Conservation (phyloP, 2,329 filamentous ascomycete genomes). For the Ascochyta lentis region DNA sequence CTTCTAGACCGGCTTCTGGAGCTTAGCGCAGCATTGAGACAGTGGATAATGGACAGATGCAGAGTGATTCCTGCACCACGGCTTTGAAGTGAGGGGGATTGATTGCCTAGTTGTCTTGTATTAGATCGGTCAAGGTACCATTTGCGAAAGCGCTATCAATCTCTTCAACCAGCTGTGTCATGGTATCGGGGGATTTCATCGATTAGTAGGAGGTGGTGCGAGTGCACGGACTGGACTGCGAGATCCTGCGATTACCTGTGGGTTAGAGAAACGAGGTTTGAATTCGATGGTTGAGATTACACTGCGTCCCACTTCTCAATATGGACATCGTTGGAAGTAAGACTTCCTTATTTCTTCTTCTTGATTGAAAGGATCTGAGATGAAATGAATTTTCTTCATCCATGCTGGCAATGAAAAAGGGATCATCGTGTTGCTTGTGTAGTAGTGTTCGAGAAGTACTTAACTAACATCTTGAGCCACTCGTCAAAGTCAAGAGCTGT, state of each 20-base stretch:
- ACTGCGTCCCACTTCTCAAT: slow-evolving; percentile 38
- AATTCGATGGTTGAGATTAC: slow-evolving; percentile 24
- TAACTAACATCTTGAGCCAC: slow-evolving; percentile 41
- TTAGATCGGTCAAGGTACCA: slow-evolving; percentile 18
- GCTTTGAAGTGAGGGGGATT: slow-evolving; percentile 76
- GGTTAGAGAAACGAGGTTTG: not conserved
- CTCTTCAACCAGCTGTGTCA: slow-evolving; percentile 21
- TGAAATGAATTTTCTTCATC: slow-evolving; percentile 32
- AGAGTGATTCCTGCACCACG: slow-evolving; percentile 77
- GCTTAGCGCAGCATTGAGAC: slow-evolving; percentile 75
- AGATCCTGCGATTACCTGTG: slow-evolving; percentile 41
- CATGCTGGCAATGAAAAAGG: slow-evolving; percentile 14
- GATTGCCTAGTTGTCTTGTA: slow-evolving; percentile 58
- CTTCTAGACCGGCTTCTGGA: slow-evolving; percentile 66
- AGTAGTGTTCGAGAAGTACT: not conserved
- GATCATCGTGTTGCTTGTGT: not conserved
- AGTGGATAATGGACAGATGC: slow-evolving; percentile 74
- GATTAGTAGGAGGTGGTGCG: slow-evolving; percentile 49
- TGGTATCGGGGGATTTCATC: slow-evolving; percentile 39
- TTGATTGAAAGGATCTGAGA: slow-evolving; percentile 40
- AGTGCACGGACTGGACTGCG: slow-evolving; percentile 46
- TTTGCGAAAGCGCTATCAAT: slow-evolving; percentile 22
- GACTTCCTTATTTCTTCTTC: slow-evolving; percentile 37
- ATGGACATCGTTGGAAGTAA: slow-evolving; percentile 34
- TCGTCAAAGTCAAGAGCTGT: slow-evolving; percentile 24